Percentiles rank a stretch among this genome's conserved stretches.
These are phyloP conservation scores for Lunularia cruciata DNA, from an alignment of 225 moss, liverwort and hornwort genomes.

Conservation along the genomic window DNA sequence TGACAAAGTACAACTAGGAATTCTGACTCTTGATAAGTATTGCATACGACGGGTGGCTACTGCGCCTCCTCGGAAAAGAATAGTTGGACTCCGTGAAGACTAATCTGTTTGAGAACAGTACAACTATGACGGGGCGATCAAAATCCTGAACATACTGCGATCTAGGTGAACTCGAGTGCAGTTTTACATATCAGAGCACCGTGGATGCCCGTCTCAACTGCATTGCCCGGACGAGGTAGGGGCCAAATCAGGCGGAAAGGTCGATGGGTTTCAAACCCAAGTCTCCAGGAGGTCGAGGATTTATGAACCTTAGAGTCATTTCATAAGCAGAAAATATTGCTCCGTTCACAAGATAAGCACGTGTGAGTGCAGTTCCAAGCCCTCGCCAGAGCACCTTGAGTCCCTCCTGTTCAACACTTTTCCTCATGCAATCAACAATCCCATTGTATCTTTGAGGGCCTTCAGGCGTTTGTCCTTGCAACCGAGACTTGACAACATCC, in stretches of 20 bases:
- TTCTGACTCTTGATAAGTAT: no score
- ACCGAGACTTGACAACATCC: conserved; percentile 91
- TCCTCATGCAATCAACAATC: conserved; percentile 78
- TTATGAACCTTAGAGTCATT: conserved; percentile 73
- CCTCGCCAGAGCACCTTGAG: conserved; percentile 78
- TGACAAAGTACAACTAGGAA: no score
- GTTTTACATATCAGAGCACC: no score
- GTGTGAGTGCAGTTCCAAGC: conserved; percentile 87
- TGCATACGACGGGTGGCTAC: no score
- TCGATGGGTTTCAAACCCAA: conserved; percentile 44
- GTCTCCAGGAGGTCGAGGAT: conserved; percentile 55
- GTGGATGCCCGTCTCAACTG: no score
- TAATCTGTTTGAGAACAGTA: no score
- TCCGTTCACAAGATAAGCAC: conserved; percentile 88
- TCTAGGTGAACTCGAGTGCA: no score
- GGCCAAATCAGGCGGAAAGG: conserved; percentile 28
- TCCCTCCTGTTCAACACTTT: conserved; percentile 81
- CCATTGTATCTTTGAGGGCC: conserved; percentile 58
- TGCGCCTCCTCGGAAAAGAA: no score
- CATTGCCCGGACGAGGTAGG: no score
- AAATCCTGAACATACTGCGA: no score
- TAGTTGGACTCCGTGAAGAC: no score
- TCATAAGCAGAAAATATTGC: conserved; percentile 98
- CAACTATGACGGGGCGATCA: no score
- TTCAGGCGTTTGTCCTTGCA: conserved; percentile 74